Evolutionary conservation across 2,329 filamentous ascomycete genomes (phyloP).

Genomic region (Phialocephala subalpina): DNA sequence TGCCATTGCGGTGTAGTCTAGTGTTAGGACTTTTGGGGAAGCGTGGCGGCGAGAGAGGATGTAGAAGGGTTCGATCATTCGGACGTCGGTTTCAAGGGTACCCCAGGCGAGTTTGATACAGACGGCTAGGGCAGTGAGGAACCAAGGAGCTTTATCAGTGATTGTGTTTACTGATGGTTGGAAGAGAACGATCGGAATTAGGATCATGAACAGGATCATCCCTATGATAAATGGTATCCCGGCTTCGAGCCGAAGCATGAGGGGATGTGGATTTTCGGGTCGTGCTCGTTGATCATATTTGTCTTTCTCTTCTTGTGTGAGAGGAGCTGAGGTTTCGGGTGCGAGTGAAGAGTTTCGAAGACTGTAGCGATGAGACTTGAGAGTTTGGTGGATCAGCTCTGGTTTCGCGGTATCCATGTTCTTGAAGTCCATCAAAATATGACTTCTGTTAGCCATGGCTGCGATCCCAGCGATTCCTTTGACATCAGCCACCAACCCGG

Average conservation of each 20-base stretch:
- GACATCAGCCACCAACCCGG: slow-evolving; percentile 72
- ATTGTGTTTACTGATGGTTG: slow-evolving; percentile 57
- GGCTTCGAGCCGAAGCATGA: slow-evolving; percentile 70
- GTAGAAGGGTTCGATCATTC: slow-evolving; percentile 79
- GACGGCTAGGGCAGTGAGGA: slow-evolving; percentile 71
- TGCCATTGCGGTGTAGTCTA: slow-evolving; percentile 78
- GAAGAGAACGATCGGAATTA: slow-evolving; percentile 71
- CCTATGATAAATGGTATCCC: slow-evolving; percentile 67
- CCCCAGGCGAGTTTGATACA: slow-evolving; percentile 74
- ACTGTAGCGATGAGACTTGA: slow-evolving; percentile 73
- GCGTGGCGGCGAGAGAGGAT: slow-evolving; percentile 72
- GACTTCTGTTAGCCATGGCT: slow-evolving; percentile 76
- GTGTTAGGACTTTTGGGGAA: slow-evolving; percentile 68
- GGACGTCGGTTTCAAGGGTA: slow-evolving; percentile 72
- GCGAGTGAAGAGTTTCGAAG: slow-evolving; percentile 75
- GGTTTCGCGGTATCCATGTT: slow-evolving; percentile 74
- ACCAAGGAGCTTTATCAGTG: slow-evolving; percentile 69
- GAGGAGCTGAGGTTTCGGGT: slow-evolving; percentile 62
- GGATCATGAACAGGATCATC: slow-evolving; percentile 61
- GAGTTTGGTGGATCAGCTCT: slow-evolving; percentile 70
- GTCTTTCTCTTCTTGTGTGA: slow-evolving; percentile 52
- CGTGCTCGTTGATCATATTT: slow-evolving; percentile 58
- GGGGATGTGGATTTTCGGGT: slow-evolving; percentile 68
- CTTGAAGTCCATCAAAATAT: slow-evolving; percentile 78
- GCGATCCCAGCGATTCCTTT: slow-evolving; percentile 78